phyloP scores from a whole-genome alignment of 2,329 filamentous ascomycete genomes.

The Seiridium unicorne region DNA sequence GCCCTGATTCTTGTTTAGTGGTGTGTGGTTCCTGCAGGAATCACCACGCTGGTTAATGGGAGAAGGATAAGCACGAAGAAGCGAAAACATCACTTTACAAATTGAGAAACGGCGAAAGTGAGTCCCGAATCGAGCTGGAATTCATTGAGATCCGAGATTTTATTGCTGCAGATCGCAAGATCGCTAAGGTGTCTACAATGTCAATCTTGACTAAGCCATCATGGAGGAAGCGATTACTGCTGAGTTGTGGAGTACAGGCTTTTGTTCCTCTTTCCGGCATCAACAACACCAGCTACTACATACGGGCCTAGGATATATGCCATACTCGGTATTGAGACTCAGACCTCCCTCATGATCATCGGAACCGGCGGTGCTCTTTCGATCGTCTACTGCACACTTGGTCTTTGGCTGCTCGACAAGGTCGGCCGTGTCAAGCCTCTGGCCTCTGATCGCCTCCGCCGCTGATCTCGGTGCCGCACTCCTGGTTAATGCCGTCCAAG shows the following conservation, averaged over 20 bases:
- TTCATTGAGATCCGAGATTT: conserved; percentile 37
- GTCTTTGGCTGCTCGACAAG: conserved; percentile 42
- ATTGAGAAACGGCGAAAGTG: conserved; percentile 26
- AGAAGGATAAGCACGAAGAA: conserved; percentile 53
- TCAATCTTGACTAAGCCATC: conserved; percentile 39
- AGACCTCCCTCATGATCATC: conserved; percentile 47
- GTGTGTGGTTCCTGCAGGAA: not conserved
- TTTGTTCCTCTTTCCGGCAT: conserved; percentile 47
- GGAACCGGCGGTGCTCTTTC: conserved; percentile 49
- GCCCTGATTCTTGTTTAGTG: not conserved
- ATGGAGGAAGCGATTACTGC: conserved; percentile 43
- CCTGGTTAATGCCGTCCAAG: conserved; percentile 1
- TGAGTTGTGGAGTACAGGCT: conserved; percentile 46
- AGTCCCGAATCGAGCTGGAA: conserved; percentile 35
- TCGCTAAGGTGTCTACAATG: conserved; percentile 35
- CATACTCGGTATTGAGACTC: conserved; percentile 39
- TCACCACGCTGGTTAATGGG: conserved; percentile 40
- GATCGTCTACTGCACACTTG: conserved; percentile 44
- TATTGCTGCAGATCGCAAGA: conserved; percentile 32
- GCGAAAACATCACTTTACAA: conserved; percentile 36
- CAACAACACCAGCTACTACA: conserved; percentile 40
- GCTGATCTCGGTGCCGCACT: conserved; percentile 23
- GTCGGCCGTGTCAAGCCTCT: conserved; percentile 47
- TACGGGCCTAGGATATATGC: conserved; percentile 42
- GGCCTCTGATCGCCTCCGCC: conserved; percentile 40